Conservation (phyloP, 2,329 filamentous ascomycete species). For the Fusarium austroafricanum region DNA sequence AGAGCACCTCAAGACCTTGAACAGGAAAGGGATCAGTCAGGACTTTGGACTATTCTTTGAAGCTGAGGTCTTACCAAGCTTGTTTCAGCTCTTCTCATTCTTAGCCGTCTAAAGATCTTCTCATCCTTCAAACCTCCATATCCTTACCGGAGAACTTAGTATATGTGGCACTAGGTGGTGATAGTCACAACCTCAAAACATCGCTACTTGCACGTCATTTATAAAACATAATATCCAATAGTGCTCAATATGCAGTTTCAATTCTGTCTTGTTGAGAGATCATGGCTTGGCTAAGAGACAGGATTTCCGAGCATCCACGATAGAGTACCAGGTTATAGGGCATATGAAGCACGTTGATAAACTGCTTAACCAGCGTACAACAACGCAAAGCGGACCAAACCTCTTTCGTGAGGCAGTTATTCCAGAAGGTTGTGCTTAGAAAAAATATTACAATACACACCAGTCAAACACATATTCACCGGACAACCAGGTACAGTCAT, state of each 20-base stretch:
- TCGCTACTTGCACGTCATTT: neutral
- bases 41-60: neutral
- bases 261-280: too few relatives aligned
- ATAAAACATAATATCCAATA: too few relatives aligned
- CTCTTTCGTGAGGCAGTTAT: neutral
- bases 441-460: neutral
- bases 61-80: neutral
- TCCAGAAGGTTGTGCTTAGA: neutral
- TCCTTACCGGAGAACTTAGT: neutral
- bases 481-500: constrained; percentile 34
- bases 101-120: neutral
- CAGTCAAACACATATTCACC: constrained; percentile 13
- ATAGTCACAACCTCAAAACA: constrained; percentile 8
- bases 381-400: neutral
- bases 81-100: neutral
- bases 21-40: too few relatives aligned
- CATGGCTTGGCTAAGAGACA: too few relatives aligned
- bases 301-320: too few relatives aligned
- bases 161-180: constrained; percentile 5
- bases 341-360: too few relatives aligned
- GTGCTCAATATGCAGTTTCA: too few relatives aligned
- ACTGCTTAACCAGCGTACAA: neutral
- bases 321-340: too few relatives aligned
- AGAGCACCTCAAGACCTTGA: too few relatives aligned
- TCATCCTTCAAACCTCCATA: constrained; percentile 1